Percentiles rank a stretch among this genome's conserved stretches.
phyloP scores from a whole-genome alignment of 2,329 filamentous ascomycete species.

The Fusarium clavum region DNA sequence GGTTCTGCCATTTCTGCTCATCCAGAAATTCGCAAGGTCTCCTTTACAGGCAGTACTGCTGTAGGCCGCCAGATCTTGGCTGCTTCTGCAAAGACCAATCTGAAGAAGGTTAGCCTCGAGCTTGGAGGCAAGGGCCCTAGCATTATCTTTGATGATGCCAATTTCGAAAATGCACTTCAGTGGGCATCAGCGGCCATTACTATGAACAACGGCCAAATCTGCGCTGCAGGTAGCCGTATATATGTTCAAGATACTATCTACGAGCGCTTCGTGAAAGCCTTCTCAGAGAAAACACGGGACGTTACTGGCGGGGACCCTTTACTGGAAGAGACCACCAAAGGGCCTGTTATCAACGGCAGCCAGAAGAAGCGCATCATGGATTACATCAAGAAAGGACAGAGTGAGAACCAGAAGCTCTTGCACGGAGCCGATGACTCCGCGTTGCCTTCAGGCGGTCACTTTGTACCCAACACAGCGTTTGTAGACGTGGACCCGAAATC shows the following conservation, averaged over 20 bases:
- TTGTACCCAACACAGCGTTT: slow-evolving; percentile 47
- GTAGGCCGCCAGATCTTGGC: slow-evolving; percentile 78
- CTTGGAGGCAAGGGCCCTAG: slow-evolving; percentile 75
- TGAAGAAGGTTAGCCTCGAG: slow-evolving; percentile 82
- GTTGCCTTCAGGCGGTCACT: slow-evolving; percentile 36
- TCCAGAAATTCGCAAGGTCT: slow-evolving; percentile 74
- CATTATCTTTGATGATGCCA: slow-evolving; percentile 69
- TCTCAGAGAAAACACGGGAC: slow-evolving; percentile 7
- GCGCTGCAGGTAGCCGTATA: slow-evolving; percentile 68
- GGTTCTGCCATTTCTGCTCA: slow-evolving; percentile 75
- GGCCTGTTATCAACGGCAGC: slow-evolving; percentile 64
- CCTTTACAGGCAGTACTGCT: slow-evolving; percentile 77
- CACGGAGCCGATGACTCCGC: slow-evolving; percentile 16
- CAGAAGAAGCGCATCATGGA: slow-evolving; percentile 68
- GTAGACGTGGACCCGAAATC: slow-evolving; percentile 29
- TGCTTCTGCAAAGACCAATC: slow-evolving; percentile 75
- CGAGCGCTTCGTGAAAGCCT: slow-evolving; percentile 51
- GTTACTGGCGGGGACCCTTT: slow-evolving; percentile 40
- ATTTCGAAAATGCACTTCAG: slow-evolving; percentile 72
- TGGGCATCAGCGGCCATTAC: slow-evolving; percentile 54
- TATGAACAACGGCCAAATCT: slow-evolving; percentile 68
- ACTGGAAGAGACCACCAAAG: slow-evolving; percentile 49
- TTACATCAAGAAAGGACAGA: slow-evolving; percentile 49
- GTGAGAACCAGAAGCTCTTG: slow-evolving; percentile 25
- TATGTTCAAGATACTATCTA: slow-evolving; percentile 67